These are phyloP conservation scores for Eucalyptus dawsonii DNA, from an alignment of 345 rosid genomes.

Conservation along the genomic window DNA sequence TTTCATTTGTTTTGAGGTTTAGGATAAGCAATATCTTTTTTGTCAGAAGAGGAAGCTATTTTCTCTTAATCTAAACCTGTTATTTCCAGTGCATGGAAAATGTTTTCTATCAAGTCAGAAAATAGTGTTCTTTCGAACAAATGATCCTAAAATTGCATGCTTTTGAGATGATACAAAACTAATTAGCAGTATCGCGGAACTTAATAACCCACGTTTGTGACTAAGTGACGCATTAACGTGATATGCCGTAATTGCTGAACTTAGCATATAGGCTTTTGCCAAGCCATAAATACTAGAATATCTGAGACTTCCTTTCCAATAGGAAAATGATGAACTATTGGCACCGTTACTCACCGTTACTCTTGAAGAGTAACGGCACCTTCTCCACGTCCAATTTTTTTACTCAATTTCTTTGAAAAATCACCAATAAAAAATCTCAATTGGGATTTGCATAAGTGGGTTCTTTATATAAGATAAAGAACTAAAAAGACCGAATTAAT, in stretches of 20 bases:
- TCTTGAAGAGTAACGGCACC: no score
- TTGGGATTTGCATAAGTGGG: no score
- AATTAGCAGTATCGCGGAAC: neutral
- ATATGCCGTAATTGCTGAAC: neutral
- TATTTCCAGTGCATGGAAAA: no score
- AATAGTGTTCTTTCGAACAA: no score
- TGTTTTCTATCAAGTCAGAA: no score
- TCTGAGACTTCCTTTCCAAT: neutral
- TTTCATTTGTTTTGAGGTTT: neutral
- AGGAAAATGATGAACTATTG: no score
- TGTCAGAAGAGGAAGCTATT: accelerated
- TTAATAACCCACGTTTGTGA: neutral
- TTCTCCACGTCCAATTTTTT: no score
- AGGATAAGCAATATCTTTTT: neutral
- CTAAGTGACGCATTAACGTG: neutral
- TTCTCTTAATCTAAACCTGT: neutral
- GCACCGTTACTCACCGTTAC: no score
- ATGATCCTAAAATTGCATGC: neutral
- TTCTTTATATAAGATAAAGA: no score
- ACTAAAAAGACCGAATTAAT: no score
- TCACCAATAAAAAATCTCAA: no score
- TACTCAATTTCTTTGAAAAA: no score
- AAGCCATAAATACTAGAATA: neutral
- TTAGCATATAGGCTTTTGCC: neutral
- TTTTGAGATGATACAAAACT: neutral